Percentiles rank a stretch among this genome's conserved stretches.
Conservation (phyloP, 495 filamentous ascomycete species). For the Delitschia confertaspora region DNA sequence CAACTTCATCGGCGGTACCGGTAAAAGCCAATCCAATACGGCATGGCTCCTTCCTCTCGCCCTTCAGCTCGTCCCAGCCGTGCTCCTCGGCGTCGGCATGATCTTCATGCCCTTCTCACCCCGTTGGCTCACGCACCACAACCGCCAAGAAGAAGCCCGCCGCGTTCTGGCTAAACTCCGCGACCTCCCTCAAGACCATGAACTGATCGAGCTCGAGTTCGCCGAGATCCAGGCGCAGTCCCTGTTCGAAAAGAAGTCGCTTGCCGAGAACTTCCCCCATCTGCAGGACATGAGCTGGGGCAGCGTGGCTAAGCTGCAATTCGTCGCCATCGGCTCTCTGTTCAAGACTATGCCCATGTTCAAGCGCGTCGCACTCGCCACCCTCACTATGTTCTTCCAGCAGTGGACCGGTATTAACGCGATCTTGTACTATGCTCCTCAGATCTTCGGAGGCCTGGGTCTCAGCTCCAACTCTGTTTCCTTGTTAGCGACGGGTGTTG, state of each 20-base stretch:
- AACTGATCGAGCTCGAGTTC: constrained; percentile 65
- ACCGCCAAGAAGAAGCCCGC: constrained; percentile 61
- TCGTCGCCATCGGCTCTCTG: constrained; percentile 60
- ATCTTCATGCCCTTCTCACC: constrained; percentile 76
- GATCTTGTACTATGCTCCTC: constrained; percentile 65
- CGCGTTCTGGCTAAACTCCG: constrained; percentile 60
- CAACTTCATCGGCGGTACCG: constrained; percentile 70
- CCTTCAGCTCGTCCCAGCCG: constrained; percentile 34
- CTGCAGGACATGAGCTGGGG: constrained; percentile 49
- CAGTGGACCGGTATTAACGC: constrained; percentile 71
- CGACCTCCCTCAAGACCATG: constrained; percentile 48
- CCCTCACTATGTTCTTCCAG: constrained; percentile 67
- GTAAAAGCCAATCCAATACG: constrained; percentile 51
- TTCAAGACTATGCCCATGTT: constrained; percentile 70
- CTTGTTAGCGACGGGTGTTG: constrained; percentile 69
- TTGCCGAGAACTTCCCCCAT: constrained; percentile 61
- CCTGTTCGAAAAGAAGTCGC: constrained; percentile 67
- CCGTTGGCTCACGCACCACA: constrained; percentile 67
- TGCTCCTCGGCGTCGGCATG: constrained; percentile 50
- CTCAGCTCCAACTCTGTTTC: constrained; percentile 53
- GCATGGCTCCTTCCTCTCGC: constrained; percentile 35
- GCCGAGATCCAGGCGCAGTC: constrained; percentile 75
- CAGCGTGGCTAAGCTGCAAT: constrained; percentile 60
- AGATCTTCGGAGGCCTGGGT: constrained; percentile 63
- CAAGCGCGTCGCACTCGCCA: constrained; percentile 59